Base-by-base conservation (phyloP, 129 eudicot species). In the Helianthus tuberosus region DNA sequence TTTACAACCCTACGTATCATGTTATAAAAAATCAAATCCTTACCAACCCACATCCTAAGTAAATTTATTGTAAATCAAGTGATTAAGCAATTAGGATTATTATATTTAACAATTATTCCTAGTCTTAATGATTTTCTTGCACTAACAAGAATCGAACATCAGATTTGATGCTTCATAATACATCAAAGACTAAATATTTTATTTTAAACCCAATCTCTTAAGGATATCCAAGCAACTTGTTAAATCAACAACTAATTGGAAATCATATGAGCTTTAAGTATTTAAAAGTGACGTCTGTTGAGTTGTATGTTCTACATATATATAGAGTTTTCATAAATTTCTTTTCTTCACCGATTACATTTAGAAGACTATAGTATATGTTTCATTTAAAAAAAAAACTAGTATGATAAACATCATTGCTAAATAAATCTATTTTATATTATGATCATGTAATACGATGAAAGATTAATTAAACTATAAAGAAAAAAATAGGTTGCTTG, bases 401-500 rank as follows among this genome's bases (percentile, higher is more conserved):
- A 41, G 8, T 41, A 59, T 5, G 5, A 60, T 35, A 29, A 61
- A 32, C 66, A 32, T 61, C 44, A 61, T 32, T 61, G 13, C 66
- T 61, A 32, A 13, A 29, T 6, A 27, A 58, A 29, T 61, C 2
- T 10, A 13, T 29, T 32, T 61, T 29, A 11, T 13, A 60, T 11
- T 1, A 10, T 27, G 66, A 29, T 60, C 9, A 60, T 29, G 8
- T 60, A 29, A 60, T 12, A 58, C 11, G 1, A 29, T 60, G 32
- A 29, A 1, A 61, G 9, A n/a, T n/a, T n/a, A n/a, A 9, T 41
- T 41, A 41, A 41, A 41, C 46, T 41, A 27, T 11, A 32, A 61
- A 74, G 32, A 47, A 47, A 74, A 61, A 47, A 47, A 8, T 27
- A 52, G 71, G 41, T 78, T 69, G 73, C 82, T 78, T 78, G 67